These are phyloP conservation scores for Talaromyces sp. DNA, from an alignment of 2,329 filamentous ascomycete species.

Conservation along the genomic window DNA sequence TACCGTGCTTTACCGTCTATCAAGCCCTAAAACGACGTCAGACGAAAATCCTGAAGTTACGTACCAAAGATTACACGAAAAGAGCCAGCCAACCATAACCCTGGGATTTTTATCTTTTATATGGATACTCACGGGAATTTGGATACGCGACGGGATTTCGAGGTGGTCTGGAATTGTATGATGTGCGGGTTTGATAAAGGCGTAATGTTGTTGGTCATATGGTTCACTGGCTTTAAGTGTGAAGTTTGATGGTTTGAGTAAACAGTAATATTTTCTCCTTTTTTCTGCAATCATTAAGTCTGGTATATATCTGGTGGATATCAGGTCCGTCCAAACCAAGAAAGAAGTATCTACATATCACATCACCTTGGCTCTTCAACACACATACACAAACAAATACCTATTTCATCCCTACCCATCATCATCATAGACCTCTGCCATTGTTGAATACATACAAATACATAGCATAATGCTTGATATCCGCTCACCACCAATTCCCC, in stretches of 20 bases:
- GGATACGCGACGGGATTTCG: not conserved
- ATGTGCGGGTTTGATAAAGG: not conserved
- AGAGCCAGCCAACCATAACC: not conserved
- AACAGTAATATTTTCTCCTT: not conserved
- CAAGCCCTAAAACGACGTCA: conserved; percentile 5
- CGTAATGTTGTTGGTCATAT: not conserved
- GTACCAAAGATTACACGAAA: not conserved
- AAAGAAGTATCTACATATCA: not conserved
- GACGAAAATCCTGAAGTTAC: not conserved
- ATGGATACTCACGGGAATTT: not conserved
- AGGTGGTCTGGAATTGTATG: not conserved
- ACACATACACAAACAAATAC: not conserved
- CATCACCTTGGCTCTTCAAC: not conserved
- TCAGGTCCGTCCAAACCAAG: not conserved
- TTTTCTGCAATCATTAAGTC: not conserved
- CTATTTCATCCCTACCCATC: not conserved
- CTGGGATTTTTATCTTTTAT: not conserved
- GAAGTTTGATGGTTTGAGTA: not conserved
- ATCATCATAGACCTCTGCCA: not conserved
- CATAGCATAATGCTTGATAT: conserved; percentile 21
- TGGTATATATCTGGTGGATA: not conserved
- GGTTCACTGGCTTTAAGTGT: not conserved
- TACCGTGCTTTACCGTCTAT: not conserved
- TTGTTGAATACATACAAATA: not conserved
- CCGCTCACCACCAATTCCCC: conserved; percentile 30